Conservation (phyloP, 768 basidiomycete species). For the Imleria badia region DNA sequence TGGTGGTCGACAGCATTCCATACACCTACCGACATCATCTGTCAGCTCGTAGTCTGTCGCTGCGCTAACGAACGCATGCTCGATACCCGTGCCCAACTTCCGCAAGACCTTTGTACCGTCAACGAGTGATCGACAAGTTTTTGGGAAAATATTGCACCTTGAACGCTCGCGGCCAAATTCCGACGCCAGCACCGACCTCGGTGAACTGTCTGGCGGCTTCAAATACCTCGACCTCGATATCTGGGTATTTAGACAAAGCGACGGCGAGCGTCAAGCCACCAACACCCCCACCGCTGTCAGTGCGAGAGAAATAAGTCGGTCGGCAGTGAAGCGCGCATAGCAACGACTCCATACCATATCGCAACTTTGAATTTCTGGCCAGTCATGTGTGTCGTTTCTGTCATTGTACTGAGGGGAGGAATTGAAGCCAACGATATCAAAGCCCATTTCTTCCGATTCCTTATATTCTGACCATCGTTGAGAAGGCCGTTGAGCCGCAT, state of each 20-base stretch:
- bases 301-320: not conserved
- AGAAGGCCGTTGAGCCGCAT: not conserved
- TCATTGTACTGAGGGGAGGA: not conserved
- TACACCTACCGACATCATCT: conserved; percentile 22
- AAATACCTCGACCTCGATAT: conserved; percentile 57
- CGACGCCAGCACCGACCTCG: conserved; percentile 65
- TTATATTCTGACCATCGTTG: not conserved
- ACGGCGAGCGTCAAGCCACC: conserved; percentile 41
- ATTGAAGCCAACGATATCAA: not conserved
- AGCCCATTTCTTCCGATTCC: not conserved
- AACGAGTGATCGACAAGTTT: not conserved
- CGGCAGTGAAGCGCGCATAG: not conserved
- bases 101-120: conserved; percentile 19
- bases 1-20: not conserved
- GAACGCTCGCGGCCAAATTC: conserved; percentile 39
- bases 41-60: conserved; percentile 22
- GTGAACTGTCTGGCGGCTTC: conserved; percentile 50
- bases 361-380: conserved; percentile 27
- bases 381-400: conserved; percentile 9
- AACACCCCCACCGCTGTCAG: conserved; percentile 41
- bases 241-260: conserved; percentile 40
- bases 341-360: conserved; percentile 22
- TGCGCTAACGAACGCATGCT: conserved; percentile 14
- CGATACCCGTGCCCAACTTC: conserved; percentile 21
- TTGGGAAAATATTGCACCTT: conserved; percentile 15